phyloP scores from a whole-genome alignment of 768 basidiomycete genomes.

The Macrolepiota fuliginosa region DNA sequence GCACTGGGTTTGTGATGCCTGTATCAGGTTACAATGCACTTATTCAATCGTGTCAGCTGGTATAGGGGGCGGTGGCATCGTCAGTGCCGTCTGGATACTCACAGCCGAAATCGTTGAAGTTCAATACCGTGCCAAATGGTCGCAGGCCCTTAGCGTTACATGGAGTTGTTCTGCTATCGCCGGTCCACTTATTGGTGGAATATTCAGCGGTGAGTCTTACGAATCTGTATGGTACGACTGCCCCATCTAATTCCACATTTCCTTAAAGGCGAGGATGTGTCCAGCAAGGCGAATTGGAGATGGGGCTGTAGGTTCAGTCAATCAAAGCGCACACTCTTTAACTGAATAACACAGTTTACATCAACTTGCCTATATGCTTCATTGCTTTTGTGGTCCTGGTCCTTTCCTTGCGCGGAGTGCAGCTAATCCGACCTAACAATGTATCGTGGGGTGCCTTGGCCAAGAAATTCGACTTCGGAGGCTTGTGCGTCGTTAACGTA shows the following conservation, averaged over 20 bases:
- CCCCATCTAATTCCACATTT: not conserved
- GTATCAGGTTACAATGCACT: conserved; percentile 25
- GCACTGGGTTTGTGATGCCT: conserved; percentile 33
- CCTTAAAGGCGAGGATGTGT: conserved; percentile 31
- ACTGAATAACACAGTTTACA: conserved; percentile 53
- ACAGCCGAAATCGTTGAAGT: conserved; percentile 82
- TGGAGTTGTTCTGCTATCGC: conserved; percentile 87
- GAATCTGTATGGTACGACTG: not conserved
- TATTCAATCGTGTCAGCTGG: conserved; percentile 44
- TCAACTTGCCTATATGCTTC: conserved; percentile 77
- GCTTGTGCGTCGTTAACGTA: conserved; percentile 55
- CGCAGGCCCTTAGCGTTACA: conserved; percentile 78
- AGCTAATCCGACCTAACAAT: conserved; percentile 40
- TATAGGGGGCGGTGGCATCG: conserved; percentile 85
- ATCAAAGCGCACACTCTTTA: conserved; percentile 12
- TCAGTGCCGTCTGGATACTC: conserved; percentile 82
- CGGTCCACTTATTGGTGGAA: conserved; percentile 78
- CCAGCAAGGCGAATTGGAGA: conserved; percentile 54
- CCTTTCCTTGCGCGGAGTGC: conserved; percentile 58
- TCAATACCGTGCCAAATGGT: conserved; percentile 74
- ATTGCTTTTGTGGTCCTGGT: conserved; percentile 55
- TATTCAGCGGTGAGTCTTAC: conserved; percentile 65
- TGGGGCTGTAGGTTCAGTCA: conserved; percentile 70
- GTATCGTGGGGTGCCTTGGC: conserved; percentile 57
- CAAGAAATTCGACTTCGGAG: conserved; percentile 70